Base-by-base conservation (phyloP, 768 basidiomycete genomes). In the Lactarius sanguifluus region DNA sequence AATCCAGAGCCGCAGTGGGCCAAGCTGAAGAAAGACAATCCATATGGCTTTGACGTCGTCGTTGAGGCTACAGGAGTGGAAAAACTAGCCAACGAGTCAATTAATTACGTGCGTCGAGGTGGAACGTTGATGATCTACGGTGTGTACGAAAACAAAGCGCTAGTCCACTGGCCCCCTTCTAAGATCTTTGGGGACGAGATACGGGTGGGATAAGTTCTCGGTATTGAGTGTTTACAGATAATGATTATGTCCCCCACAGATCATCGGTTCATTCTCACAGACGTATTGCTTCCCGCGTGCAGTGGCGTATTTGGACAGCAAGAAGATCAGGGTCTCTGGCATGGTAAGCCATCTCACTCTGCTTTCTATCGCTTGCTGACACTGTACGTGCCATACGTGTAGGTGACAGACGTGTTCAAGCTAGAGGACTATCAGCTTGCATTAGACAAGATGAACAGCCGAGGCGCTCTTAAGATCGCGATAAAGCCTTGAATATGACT, bases 261-360 rank as follows among this genome's bases (percentile, higher is more conserved):
- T 94, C 71, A 91, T 94, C 66, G 92, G 93, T 15, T 95, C 93
- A 1, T 95, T 94, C 80, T 90, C 93, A 10, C 94, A 95, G 70
- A 88, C 88, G 1, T 88, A 81, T 78, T 94, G 93, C 77, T 95
- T 96, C 88, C 92, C 93, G 54, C 87, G 94, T 6, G 92, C 94
- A 2, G 86, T 96, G 41, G 90, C 87, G 15, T 95, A 95, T 75
- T 85, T 96, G 23, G 94, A 96, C 72, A 85, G 86, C 69, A 91
- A 91, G 8, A 94, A 93, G 78, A 81, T 95, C 72, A 89, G 81
- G 62, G 84, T 90, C 28, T 87, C 89, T 75, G 91, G 90, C n/a
- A 90, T 93, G 81, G 89, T 91, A 32, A 81, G 77, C 67, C 3
- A 45, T 3, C 1, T 23, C 5, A 34, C 50, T 28, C 20, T 1